A percentile compares a stretch with the other conserved stretches of the same genome.
These are phyloP conservation scores for Boletus subparvulus DNA, from an alignment of 768 basidiomycete species.

Conservation along the genomic window DNA sequence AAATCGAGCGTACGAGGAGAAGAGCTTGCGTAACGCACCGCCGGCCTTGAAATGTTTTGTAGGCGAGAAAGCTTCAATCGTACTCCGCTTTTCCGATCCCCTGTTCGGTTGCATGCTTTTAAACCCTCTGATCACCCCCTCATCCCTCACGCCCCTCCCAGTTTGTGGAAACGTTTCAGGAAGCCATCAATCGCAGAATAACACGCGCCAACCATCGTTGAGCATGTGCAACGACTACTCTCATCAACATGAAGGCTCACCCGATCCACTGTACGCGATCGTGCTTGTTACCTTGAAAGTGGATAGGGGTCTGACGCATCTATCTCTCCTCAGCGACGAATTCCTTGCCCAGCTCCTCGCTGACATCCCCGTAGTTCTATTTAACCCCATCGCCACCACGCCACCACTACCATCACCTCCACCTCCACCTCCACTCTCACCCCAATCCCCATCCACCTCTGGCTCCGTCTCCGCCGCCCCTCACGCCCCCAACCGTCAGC, in stretches of 20 bases:
- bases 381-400: neutral
- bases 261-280: slow-evolving; percentile 14
- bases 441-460: neutral
- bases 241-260: neutral
- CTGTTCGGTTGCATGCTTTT: neutral
- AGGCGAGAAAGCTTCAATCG: neutral
- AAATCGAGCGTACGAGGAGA: neutral
- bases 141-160: neutral
- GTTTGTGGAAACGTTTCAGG: neutral
- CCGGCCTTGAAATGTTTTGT: neutral
- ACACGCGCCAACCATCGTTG: neutral
- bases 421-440: no score
- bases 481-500: neutral
- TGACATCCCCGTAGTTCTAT: neutral
- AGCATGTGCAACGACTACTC: slow-evolving; percentile 1
- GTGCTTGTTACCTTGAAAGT: neutral
- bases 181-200: neutral
- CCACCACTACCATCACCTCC: neutral
- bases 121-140: neutral
- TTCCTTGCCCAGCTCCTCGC: slow-evolving; percentile 13
- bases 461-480: neutral
- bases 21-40: neutral
- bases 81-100: neutral
- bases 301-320: neutral
- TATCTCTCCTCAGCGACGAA: slow-evolving; percentile 5